phyloP scores from a whole-genome alignment of 768 basidiomycete genomes.

The Xerocomus potaroensis region DNA sequence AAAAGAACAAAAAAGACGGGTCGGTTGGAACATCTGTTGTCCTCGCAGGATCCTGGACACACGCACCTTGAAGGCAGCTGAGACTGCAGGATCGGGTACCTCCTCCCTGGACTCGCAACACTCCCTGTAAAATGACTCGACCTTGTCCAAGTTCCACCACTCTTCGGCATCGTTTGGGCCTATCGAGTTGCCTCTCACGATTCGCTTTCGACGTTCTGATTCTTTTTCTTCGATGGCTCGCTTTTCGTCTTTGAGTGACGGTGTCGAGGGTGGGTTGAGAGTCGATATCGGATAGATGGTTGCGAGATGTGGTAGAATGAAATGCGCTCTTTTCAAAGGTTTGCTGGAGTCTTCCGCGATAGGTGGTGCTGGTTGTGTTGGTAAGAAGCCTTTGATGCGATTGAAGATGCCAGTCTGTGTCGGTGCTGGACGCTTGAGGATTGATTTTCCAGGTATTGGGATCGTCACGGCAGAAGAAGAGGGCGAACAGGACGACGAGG shows the following conservation, averaged over 20 bases:
- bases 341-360: constrained; percentile 43
- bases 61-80: constrained; percentile 66
- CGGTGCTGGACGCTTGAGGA: constrained; percentile 73
- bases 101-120: constrained; percentile 80
- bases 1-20: not conserved
- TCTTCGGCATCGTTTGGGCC: constrained; percentile 40
- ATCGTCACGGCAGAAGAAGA: constrained; percentile 82
- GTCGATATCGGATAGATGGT: constrained; percentile 90
- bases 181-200: constrained; percentile 54
- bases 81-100: constrained; percentile 57
- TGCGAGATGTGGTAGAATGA: constrained; percentile 81
- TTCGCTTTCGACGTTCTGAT: constrained; percentile 57
- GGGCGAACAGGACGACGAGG: constrained; percentile 50
- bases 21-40: no score
- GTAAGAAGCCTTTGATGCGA: constrained; percentile 70
- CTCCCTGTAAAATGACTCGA: constrained; percentile 83
- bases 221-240: constrained; percentile 74
- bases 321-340: constrained; percentile 84
- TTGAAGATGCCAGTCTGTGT: constrained; percentile 66
- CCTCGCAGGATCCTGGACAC: no score
- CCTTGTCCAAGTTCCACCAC: constrained; percentile 84
- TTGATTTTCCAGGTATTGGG: constrained; percentile 74
- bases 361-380: constrained; percentile 41
- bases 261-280: constrained; percentile 76
- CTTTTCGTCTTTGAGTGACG: constrained; percentile 77